Evolutionary conservation across 805 yeast species (phyloP), one percentile per base, ranked within the genome.

Genomic region (Starmerella floricola): DNA sequence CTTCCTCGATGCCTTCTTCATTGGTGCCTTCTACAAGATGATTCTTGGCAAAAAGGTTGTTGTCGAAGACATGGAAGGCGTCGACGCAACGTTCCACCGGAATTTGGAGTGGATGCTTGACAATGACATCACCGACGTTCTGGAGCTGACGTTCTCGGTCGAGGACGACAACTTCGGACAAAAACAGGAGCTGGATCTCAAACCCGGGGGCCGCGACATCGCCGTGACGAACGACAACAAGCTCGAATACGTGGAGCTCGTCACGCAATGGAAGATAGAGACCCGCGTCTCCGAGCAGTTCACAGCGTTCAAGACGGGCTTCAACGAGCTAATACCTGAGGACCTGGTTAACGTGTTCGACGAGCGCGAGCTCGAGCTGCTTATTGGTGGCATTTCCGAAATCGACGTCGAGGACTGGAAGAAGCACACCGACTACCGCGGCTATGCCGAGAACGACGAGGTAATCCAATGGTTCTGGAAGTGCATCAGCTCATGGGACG

Each of bases 381-480:
- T 91, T 59, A 91, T 91, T 63, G 98, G 98, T 62, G 99, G 99
- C 63, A 78, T 91, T 58, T 91, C 96, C 2, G 98, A 91, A 57
- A 88, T 91, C 56, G 98, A 91, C 63, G 82, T 88, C 45, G 96
- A 87, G 51, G 99, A 91, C 68, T 91, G 99, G 99, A 91, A 86
- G 67, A 87, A 85, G 61, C 96, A 91, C 62, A 91, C 99, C 17
- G 99, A 91, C 63, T 91, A 91, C 66, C 77, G 98, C 67, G 98
- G 98, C 4, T 91, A 88, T 64, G 88, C 86, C 61, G 97, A 91
- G 65, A 76, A 76, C 50, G 98, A 91, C 64, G 94, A 86, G 65
- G 95, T 86, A 38, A 78, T 91, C 53, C 94, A 88, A 67, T 91
- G 98, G 98, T 91, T 91, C 74, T 91, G 98, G 98, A 78, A 76